These are phyloP conservation scores for Candida maesae DNA, from an alignment of 805 yeast genomes.

Conservation along the genomic window DNA sequence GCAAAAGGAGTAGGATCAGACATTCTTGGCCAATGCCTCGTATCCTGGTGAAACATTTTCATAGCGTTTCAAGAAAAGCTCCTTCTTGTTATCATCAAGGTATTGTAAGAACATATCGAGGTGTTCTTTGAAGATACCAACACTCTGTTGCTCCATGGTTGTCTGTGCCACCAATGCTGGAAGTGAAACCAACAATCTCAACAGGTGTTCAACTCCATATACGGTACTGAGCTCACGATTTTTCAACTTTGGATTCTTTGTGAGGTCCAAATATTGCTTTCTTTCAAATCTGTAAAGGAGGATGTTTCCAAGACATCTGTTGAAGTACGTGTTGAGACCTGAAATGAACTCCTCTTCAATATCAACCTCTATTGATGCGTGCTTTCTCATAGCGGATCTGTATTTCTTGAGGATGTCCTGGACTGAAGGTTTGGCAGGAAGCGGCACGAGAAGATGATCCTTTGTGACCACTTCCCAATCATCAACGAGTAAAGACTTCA, in stretches of 20 bases:
- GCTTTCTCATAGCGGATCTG: constrained; percentile 24
- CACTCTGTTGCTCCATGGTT: constrained; percentile 73
- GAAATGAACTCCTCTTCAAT: constrained; percentile 62
- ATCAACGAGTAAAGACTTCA: constrained; percentile 73
- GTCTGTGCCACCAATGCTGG: constrained; percentile 84
- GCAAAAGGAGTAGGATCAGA: constrained; percentile 1
- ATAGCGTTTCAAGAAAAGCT: constrained; percentile 38
- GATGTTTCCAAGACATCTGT: constrained; percentile 63
- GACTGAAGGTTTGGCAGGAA: constrained; percentile 60
- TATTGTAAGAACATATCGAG: constrained; percentile 52
- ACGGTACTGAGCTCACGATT: constrained; percentile 39
- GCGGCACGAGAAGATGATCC: constrained; percentile 60
- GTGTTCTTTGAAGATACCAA: constrained; percentile 50
- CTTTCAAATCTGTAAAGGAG: constrained; percentile 75
- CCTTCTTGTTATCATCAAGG: constrained; percentile 41
- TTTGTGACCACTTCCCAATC: constrained; percentile 94
- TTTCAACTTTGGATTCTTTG: constrained; percentile 33
- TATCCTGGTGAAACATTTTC: constrained; percentile 50
- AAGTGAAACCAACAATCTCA: constrained; percentile 69
- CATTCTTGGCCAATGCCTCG: constrained; percentile 30
- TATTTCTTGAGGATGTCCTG: constrained; percentile 53
- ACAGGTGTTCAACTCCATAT: constrained; percentile 80
- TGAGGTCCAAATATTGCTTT: constrained; percentile 58
- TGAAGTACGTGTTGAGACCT: constrained; percentile 73
- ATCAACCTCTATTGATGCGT: constrained; percentile 33